phyloP scores from a whole-genome alignment of 1,284 basidiomycete genomes.

The Sporisorium iseilematis-ciliati region DNA sequence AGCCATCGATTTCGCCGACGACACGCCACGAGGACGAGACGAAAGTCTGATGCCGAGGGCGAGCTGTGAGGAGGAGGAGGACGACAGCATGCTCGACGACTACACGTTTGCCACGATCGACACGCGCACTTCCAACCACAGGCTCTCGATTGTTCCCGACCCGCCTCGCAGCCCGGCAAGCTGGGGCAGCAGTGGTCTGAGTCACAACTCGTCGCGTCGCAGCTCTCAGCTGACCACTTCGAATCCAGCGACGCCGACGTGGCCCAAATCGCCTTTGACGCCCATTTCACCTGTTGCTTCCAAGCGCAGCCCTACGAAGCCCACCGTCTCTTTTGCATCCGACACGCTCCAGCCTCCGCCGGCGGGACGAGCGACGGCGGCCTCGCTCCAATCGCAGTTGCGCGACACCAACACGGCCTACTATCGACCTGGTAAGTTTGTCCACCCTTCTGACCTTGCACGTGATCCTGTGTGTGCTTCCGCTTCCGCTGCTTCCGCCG shows the following conservation, averaged over 20 bases:
- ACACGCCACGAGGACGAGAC: slow-evolving; percentile 47
- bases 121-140: slow-evolving; percentile 32
- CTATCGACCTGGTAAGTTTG: slow-evolving; percentile 29
- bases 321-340: slow-evolving; percentile 26
- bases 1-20: slow-evolving; percentile 43
- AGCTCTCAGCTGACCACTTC: slow-evolving; percentile 34
- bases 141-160: slow-evolving; percentile 24
- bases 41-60: slow-evolving; percentile 11
- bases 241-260: slow-evolving; percentile 30
- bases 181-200: slow-evolving; percentile 17
- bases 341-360: slow-evolving; percentile 18
- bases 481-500: slow-evolving; percentile 4
- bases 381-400: slow-evolving; percentile 22
- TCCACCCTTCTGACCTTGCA: background rate
- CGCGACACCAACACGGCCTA: slow-evolving; percentile 7
- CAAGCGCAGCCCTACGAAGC: slow-evolving; percentile 15
- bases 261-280: slow-evolving; percentile 44
- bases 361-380: slow-evolving; percentile 15
- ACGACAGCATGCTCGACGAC: slow-evolving; percentile 40
- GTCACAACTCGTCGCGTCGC: slow-evolving; percentile 22
- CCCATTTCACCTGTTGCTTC: slow-evolving; percentile 21
- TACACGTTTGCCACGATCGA: slow-evolving; percentile 36
- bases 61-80: slow-evolving; percentile 22
- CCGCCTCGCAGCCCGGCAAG: slow-evolving; percentile 27
- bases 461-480: slow-evolving; percentile 14